Evolutionary conservation across 2,329 filamentous ascomycete genomes (phyloP).

Genomic region (Aureobasidium sp.): DNA sequence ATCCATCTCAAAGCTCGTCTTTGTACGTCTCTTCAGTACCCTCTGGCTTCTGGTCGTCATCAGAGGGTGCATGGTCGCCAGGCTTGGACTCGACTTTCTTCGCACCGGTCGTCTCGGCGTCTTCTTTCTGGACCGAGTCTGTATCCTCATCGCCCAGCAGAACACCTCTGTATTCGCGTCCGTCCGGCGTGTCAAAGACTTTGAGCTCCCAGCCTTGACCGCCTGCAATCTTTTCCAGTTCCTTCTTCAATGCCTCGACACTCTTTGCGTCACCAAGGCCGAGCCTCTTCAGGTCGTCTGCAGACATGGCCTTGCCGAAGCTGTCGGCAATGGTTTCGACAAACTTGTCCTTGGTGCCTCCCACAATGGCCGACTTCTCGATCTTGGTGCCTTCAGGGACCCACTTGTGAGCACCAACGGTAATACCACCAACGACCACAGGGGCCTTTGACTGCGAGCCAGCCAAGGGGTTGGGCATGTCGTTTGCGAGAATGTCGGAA

Average conservation of each 20-base stretch:
- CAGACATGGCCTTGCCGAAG: conserved; percentile 42
- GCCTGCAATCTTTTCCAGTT: conserved; percentile 62
- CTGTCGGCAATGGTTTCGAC: conserved; percentile 48
- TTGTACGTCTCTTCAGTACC: conserved; percentile 17
- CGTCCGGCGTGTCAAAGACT: conserved; percentile 62
- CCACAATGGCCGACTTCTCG: conserved; percentile 45
- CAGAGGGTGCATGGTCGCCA: background rate
- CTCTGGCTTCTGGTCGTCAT: background rate
- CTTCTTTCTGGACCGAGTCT: conserved; percentile 27
- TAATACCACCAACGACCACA: conserved; percentile 49
- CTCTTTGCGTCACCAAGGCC: conserved; percentile 61
- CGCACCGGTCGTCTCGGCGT: conserved; percentile 16
- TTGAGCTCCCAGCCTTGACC: conserved; percentile 74
- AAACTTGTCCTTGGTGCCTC: conserved; percentile 48
- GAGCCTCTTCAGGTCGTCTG: conserved; percentile 48
- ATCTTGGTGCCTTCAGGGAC: conserved; percentile 51
- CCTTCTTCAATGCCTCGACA: conserved; percentile 61
- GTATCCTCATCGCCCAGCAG: conserved; percentile 55
- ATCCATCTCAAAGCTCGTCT: conserved; percentile 9
- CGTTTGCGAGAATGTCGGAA: background rate
- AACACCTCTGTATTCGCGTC: conserved; percentile 62
- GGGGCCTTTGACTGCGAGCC: conserved; percentile 23
- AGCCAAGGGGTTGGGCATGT: conserved; percentile 14
- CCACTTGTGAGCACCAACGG: conserved; percentile 50
- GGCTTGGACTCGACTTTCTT: conserved; percentile 28